These are phyloP conservation scores for Suillus subaureus DNA, from an alignment of 768 basidiomycete species.

Conservation along the genomic window DNA sequence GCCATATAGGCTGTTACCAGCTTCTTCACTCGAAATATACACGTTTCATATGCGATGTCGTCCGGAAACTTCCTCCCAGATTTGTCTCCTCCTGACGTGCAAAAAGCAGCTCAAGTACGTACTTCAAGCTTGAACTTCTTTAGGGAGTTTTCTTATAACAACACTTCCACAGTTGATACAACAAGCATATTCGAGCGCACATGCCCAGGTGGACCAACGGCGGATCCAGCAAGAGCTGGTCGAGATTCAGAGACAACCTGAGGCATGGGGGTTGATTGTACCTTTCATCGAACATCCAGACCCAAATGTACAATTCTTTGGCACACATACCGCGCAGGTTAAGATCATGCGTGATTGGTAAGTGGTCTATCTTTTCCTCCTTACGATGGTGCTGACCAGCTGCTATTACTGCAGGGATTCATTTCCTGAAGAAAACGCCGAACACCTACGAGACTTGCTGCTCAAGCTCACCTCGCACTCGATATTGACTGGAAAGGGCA, in stretches of 20 bases:
- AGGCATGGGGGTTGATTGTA: conserved; percentile 84
- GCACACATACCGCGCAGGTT: conserved; percentile 90
- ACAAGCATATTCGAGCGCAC: conserved; percentile 60
- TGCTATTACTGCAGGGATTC: conserved; percentile 55
- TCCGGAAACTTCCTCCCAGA: conserved; percentile 49
- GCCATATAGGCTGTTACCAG: not conserved
- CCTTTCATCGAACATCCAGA: conserved; percentile 74
- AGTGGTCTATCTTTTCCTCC: conserved; percentile 21
- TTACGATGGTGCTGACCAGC: conserved; percentile 8
- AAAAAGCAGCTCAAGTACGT: conserved; percentile 63
- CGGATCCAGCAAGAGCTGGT: conserved; percentile 72
- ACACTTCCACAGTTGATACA: conserved; percentile 59
- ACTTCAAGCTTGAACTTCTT: conserved; percentile 20
- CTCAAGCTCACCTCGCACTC: conserved; percentile 72
- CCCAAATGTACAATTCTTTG: conserved; percentile 90
- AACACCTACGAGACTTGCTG: conserved; percentile 63
- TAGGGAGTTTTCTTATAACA: conserved; percentile 16
- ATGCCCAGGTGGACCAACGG: conserved; percentile 51
- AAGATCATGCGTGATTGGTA: conserved; percentile 95
- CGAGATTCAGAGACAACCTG: conserved; percentile 72
- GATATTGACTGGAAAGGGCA: conserved; percentile 56
- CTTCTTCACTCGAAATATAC: not conserved
- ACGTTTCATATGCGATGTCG: conserved; percentile 14
- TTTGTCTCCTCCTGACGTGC: conserved; percentile 52
- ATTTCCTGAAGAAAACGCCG: conserved; percentile 64